phyloP scores from a whole-genome alignment of 2,329 filamentous ascomycete species.

The Scopulariopsis brevicaulis region DNA sequence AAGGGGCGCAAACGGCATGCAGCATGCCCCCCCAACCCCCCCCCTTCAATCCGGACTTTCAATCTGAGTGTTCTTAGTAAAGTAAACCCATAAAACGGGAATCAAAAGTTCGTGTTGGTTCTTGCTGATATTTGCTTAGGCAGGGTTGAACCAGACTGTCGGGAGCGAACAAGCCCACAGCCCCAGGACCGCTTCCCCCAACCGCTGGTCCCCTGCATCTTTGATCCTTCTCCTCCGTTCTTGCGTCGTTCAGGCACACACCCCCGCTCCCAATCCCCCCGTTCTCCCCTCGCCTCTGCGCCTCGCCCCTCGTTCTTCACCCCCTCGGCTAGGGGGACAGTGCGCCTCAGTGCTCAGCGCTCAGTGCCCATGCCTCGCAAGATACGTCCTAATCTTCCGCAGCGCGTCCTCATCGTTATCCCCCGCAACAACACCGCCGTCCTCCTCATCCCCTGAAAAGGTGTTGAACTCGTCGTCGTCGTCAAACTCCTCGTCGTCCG shows the following conservation, averaged over 20 bases:
- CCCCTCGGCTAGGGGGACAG: background rate
- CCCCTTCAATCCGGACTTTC: no score
- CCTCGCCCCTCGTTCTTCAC: no score
- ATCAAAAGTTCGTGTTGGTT: background rate
- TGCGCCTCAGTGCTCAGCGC: background rate
- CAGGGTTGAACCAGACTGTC: slow-evolving; percentile 1
- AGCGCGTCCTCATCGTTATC: slow-evolving; percentile 19
- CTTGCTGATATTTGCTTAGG: background rate
- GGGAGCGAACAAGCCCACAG: background rate
- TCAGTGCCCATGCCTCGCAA: slow-evolving; percentile 6
- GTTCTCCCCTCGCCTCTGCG: background rate
- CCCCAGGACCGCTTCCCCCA: no score
- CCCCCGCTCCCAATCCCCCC: background rate
- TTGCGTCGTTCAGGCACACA: background rate
- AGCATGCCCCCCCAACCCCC: no score
- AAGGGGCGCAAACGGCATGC: no score
- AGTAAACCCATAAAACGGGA: background rate
- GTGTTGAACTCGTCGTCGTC: slow-evolving; percentile 39
- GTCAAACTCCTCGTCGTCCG: slow-evolving; percentile 28
- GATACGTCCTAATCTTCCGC: slow-evolving; percentile 12
- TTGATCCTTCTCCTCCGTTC: background rate
- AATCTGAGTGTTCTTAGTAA: no score
- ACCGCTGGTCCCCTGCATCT: background rate
- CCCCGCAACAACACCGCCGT: slow-evolving; percentile 22
- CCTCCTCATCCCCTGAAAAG: slow-evolving; percentile 22